Evolutionary conservation across 768 basidiomycete genomes (phyloP), one percentile per base, ranked within the genome.

Genomic region (Lactarius pseudohatsudake): DNA sequence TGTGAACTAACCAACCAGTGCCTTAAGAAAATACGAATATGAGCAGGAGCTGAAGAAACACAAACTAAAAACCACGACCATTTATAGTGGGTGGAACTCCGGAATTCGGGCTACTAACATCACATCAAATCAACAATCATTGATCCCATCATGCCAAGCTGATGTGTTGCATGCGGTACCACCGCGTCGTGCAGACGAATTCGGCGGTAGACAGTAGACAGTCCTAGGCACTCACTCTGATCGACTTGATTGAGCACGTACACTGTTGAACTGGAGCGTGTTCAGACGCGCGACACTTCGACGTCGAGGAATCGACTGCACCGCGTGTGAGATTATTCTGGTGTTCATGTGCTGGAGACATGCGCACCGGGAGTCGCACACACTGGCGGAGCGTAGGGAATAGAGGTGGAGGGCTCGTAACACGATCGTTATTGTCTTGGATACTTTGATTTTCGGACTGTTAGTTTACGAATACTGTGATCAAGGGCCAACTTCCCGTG

Each of bases 1-100:
- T 15, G 3, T 6, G 18, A 40, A 38, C 65, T 55, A n/a, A 66
- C 65, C 65, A 66, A 66, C 65, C 65, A 62, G 65, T 66, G 57
- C 57, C 65, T 40, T 3, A 11, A 7, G 47, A 38, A 7, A 55
- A n/a, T 22, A 34, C 22, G 38, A 62, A 66, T 40, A 15, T 62
- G 56, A 62, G 45, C 32, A 56, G 26, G 38, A 55, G 47, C 53
- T 60, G 32, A 28, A 40, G 53, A 28, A 60, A 13, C 20, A 20
- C 15, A 1, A 2, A 3, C 4, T 8, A 32, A 32, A 41, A 43
- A 41, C 41, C 40, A 45, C 26, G 50, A 22, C 28, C 36, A 18
- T 11, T 59, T 59, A 59, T 59, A 30, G 26, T 26, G 10, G 13
- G 57, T 15, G 16, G 36, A 4, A 4, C 11, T 26, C 30, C 40